phyloP scores from a whole-genome alignment of 1,284 basidiomycete genomes.

The Anthracocystis setariae region DNA sequence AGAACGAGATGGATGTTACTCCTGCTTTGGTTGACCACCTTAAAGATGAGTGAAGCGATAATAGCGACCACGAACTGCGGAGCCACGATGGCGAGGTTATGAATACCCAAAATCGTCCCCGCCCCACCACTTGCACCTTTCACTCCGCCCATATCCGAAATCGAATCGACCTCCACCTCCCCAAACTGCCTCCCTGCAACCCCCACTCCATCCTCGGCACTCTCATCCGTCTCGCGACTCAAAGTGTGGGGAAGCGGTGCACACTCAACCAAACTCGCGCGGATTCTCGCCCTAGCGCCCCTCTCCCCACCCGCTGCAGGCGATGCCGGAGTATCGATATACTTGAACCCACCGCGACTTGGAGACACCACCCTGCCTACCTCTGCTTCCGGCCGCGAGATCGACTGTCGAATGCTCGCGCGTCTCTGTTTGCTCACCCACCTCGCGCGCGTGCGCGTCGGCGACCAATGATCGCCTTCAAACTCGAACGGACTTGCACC shows the following conservation, averaged over 20 bases:
- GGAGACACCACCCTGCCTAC: not conserved
- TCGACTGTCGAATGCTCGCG: conserved; percentile 4
- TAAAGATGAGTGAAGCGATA: conserved; percentile 86
- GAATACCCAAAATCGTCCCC: conserved; percentile 93
- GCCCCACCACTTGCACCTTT: conserved; percentile 70
- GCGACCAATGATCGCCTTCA: conserved; percentile 50
- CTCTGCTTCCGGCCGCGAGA: conserved; percentile 1
- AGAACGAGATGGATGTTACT: conserved; percentile 27
- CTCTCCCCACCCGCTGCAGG: conserved; percentile 12
- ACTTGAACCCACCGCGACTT: conserved; percentile 15
- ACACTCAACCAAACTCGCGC: conserved; percentile 45
- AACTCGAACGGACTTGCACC: conserved; percentile 45
- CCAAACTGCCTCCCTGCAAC: not conserved
- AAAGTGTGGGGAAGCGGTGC: conserved; percentile 25
- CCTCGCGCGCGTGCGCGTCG: conserved; percentile 16
- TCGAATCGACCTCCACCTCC: no score
- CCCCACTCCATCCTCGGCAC: not conserved
- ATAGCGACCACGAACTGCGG: conserved; percentile 75
- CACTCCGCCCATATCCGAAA: not conserved
- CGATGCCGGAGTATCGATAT: conserved; percentile 10
- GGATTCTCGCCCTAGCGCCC: conserved; percentile 21
- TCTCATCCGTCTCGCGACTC: not conserved
- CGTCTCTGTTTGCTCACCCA: conserved; percentile 13
- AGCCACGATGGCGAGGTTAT: conserved; percentile 77
- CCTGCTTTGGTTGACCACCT: conserved; percentile 67